These are phyloP conservation scores for Penstemon newberryi DNA, from an alignment of 257 asterid species.

Conservation along the genomic window DNA sequence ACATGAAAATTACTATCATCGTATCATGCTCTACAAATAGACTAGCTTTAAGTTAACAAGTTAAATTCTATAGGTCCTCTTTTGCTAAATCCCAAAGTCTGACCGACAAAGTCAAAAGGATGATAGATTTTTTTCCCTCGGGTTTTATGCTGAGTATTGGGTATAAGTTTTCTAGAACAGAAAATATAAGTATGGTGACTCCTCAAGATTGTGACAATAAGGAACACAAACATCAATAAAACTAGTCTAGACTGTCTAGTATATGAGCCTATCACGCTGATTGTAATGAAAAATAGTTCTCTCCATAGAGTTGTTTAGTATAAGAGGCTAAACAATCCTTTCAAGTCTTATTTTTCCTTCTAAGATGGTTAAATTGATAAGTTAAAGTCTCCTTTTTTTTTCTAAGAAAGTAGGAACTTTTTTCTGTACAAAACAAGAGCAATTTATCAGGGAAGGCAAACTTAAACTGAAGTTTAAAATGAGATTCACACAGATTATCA, in stretches of 20 bases:
- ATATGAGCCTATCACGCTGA: background rate
- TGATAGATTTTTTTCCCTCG: no score
- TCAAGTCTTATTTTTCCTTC: background rate
- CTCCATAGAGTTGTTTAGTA: background rate
- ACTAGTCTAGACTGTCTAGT: background rate
- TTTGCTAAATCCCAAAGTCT: background rate
- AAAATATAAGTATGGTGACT: background rate
- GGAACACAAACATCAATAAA: background rate
- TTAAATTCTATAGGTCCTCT: background rate
- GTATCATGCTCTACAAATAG: background rate
- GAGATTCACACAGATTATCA: background rate
- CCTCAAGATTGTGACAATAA: background rate
- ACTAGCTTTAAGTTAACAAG: background rate
- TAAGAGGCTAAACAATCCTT: background rate
- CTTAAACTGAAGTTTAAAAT: conserved; percentile 16
- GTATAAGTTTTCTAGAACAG: background rate
- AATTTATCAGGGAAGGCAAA: conserved; percentile 11
- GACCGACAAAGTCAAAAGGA: background rate
- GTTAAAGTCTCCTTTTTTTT: background rate
- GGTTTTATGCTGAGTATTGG: background rate
- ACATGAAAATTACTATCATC: background rate
- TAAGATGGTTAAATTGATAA: background rate
- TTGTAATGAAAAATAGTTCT: background rate
- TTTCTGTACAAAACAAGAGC: background rate
- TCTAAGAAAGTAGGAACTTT: background rate